Conservation (phyloP, 2,329 filamentous ascomycete species). For the Taxawa tesnikishii region DNA sequence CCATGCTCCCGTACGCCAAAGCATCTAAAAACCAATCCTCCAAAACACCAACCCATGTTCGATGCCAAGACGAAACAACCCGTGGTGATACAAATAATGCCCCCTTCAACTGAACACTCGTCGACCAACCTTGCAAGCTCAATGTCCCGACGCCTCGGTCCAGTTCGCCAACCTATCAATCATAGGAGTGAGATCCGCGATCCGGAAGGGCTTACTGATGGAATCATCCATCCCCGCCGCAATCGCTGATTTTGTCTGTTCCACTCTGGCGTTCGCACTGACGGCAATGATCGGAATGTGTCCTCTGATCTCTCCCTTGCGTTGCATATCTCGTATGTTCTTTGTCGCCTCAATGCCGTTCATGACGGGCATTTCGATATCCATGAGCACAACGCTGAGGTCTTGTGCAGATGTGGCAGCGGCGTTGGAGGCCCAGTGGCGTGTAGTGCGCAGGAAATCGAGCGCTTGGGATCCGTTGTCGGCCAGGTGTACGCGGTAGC, state of each 20-base stretch:
- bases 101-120: too few species aligned
- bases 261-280: constrained; percentile 59
- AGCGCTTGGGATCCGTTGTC: constrained; percentile 16
- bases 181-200: constrained; percentile 21
- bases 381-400: constrained; percentile 16
- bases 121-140: too few species aligned
- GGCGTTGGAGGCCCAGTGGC: constrained; percentile 5
- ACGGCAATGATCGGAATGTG: constrained; percentile 62
- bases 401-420: neutral
- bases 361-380: constrained; percentile 62
- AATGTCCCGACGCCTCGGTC: too few species aligned
- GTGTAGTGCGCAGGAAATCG: constrained; percentile 11
- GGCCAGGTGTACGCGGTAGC: constrained; percentile 15
- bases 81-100: too few species aligned
- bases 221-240: constrained; percentile 12
- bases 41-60: too few species aligned
- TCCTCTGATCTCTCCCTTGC: constrained; percentile 40
- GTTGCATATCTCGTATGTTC: constrained; percentile 49
- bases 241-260: constrained; percentile 9
- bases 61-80: too few species aligned
- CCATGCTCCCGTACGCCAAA: too few species aligned
- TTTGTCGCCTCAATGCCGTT: constrained; percentile 59
- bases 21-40: too few species aligned
- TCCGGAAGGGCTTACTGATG: constrained; percentile 21
- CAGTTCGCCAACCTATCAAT: too few species aligned